Conservation (phyloP, 306 rosid species). For the Potentilla sterilis region DNA sequence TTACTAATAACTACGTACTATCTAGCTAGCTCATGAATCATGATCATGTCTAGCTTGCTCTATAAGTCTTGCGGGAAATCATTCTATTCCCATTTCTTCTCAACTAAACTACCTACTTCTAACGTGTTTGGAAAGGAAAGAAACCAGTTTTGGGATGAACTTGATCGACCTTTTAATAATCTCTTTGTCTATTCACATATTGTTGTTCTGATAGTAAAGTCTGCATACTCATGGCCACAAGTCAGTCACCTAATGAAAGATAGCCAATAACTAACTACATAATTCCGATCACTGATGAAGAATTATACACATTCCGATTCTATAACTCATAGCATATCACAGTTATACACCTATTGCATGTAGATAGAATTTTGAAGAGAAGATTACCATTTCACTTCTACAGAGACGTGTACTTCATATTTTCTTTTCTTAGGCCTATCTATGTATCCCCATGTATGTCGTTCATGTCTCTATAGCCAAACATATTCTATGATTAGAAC, state of each 20-base stretch:
- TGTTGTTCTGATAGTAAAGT: neutral
- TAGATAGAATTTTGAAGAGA: neutral
- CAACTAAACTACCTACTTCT: constrained; percentile 20
- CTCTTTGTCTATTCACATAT: neutral
- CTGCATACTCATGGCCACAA: neutral
- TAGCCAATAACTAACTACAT: neutral
- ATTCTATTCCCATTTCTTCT: neutral
- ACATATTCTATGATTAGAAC: neutral
- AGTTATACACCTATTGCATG: neutral
- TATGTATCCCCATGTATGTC: no score
- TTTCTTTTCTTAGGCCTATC: neutral
- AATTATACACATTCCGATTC: neutral
- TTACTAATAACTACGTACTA: neutral
- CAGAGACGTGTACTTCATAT: neutral
- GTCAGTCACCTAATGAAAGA: neutral
- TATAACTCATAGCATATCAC: neutral
- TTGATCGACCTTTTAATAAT: neutral
- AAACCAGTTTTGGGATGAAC: neutral
- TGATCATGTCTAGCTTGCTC: neutral
- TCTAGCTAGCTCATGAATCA: neutral
- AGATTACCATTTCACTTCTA: neutral
- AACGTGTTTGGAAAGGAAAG: neutral
- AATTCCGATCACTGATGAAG: neutral
- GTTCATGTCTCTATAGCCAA: neutral
- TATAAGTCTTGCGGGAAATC: neutral